A percentile compares a stretch with the other conserved stretches of the same genome.
phyloP scores from a whole-genome alignment of 192 early-diverging fungal genomes.

The Umbelopsis isabellina region DNA sequence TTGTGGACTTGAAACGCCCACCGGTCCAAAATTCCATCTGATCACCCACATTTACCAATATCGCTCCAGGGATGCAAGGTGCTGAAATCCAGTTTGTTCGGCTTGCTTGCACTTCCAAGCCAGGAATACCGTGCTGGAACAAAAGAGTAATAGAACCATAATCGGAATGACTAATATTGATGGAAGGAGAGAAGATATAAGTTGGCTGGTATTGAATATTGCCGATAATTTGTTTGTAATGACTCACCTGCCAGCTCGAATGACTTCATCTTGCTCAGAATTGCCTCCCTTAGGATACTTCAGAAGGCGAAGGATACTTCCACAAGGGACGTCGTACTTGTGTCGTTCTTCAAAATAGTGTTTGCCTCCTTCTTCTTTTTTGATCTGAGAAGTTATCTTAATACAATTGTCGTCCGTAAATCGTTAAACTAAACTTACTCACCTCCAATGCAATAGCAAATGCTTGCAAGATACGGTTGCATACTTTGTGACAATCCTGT shows the following conservation, averaged over 20 bases:
- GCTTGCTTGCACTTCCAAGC: constrained; percentile 55
- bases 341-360: constrained; percentile 56
- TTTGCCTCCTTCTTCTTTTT: constrained; percentile 54
- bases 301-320: constrained; percentile 58
- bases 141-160: constrained; percentile 72
- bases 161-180: constrained; percentile 58
- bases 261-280: constrained; percentile 43
- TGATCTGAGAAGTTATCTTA: constrained; percentile 39
- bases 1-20: constrained; percentile 62
- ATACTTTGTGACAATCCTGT: constrained; percentile 52
- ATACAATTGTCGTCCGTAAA: not conserved
- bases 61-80: constrained; percentile 54
- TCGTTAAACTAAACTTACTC: not conserved
- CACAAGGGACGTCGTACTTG: constrained; percentile 46
- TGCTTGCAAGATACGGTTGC: constrained; percentile 53
- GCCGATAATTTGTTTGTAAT: not conserved
- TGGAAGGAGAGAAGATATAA: not conserved
- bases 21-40: constrained; percentile 68
- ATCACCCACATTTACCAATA: constrained; percentile 68
- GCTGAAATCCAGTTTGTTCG: constrained; percentile 59
- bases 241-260: constrained; percentile 53
- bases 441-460: constrained; percentile 63
- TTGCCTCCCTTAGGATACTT: constrained; percentile 59
- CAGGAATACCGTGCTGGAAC: constrained; percentile 67
- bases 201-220: not conserved